These are phyloP conservation scores for Claviceps digitariae DNA, from an alignment of 2,329 filamentous ascomycete species.

Conservation along the genomic window DNA sequence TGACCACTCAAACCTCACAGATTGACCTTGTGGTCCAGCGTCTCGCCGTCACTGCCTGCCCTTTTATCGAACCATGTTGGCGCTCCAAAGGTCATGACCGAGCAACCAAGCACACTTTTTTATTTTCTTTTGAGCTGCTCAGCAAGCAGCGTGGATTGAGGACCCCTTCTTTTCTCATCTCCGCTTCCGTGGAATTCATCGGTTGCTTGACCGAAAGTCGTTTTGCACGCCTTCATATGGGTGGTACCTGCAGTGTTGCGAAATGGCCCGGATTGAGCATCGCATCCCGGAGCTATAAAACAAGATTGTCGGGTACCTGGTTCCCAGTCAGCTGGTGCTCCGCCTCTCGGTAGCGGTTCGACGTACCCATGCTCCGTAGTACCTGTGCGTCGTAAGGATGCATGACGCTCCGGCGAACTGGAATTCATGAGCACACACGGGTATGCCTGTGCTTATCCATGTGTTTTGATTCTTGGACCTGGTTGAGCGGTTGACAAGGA, in stretches of 20 bases:
- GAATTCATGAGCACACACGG: neutral
- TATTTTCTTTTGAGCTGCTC: neutral
- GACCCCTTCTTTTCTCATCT: neutral
- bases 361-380: neutral
- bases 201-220: neutral
- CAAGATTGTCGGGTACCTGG: neutral
- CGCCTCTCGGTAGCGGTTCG: neutral
- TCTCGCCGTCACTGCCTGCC: slow-evolving; percentile 9
- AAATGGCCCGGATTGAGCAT: neutral
- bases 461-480: neutral
- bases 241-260: neutral
- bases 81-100: neutral
- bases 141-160: neutral
- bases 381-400: neutral
- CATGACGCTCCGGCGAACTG: neutral
- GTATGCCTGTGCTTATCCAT: neutral
- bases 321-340: neutral
- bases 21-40: slow-evolving; percentile 16
- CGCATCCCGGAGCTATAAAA: neutral
- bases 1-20: slow-evolving; percentile 19
- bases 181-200: neutral
- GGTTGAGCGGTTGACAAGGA: neutral
- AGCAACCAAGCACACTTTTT: neutral
- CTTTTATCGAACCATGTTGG: neutral
- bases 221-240: neutral